Evolutionary conservation across 306 rosid genomes (phyloP).

Genomic region (Abrus precatorius): DNA sequence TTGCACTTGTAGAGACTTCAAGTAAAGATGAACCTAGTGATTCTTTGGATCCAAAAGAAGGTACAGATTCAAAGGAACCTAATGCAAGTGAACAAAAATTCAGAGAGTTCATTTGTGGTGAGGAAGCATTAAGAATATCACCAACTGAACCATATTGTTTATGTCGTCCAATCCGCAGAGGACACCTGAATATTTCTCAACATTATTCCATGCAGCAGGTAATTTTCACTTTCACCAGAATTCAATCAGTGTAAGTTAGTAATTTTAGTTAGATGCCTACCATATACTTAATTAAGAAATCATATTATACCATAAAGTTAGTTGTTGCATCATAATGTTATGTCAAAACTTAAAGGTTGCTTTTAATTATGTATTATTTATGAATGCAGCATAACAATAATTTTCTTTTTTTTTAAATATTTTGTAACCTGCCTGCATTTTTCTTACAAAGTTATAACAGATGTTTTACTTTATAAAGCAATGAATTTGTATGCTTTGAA

Average conservation of each 20-base stretch:
- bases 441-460: constrained; percentile 20
- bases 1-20: constrained; percentile 60
- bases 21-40: constrained; percentile 56
- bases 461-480: constrained; percentile 8
- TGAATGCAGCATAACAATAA: neutral
- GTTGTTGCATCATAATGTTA: constrained; percentile 24
- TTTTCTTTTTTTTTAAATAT: neutral
- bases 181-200: constrained; percentile 89
- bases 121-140: constrained; percentile 86
- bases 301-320: neutral
- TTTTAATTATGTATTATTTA: neutral
- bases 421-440: neutral
- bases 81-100: constrained; percentile 53
- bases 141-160: constrained; percentile 80
- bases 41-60: constrained; percentile 59
- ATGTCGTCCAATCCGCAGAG: constrained; percentile 92
- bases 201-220: constrained; percentile 98
- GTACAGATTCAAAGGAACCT: constrained; percentile 60
- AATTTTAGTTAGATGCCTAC: constrained; percentile 2
- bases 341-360: constrained; percentile 1
- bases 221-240: constrained; percentile 39
- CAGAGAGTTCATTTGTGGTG: constrained; percentile 79
- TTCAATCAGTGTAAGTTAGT: neutral
- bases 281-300: constrained; percentile 5
- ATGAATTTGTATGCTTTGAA: constrained; percentile 25